Percentiles rank a stretch among this genome's conserved stretches.
Evolutionary conservation across 345 rosid species (phyloP).

Genomic region (Brassica cretica): DNA sequence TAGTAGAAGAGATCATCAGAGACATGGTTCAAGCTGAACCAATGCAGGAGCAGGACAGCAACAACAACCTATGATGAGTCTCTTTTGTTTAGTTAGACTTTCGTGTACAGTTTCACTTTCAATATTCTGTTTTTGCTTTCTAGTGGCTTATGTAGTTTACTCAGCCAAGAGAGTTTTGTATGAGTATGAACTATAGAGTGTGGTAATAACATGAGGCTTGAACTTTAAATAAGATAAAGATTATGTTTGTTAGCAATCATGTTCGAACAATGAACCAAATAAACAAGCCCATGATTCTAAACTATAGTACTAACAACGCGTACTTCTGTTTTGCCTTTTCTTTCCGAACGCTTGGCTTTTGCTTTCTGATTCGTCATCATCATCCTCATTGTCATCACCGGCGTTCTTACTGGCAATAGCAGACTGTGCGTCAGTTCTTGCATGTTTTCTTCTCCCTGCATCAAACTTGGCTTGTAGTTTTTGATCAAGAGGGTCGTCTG

Average conservation of each 20-base stretch:
- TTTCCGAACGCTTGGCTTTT: slow-evolving; percentile 45
- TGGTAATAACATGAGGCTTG: not conserved
- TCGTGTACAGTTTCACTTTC: slow-evolving; percentile 35
- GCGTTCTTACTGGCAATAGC: slow-evolving; percentile 16
- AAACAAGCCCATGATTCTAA: slow-evolving; percentile 17
- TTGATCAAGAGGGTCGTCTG: slow-evolving; percentile 58
- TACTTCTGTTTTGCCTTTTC: slow-evolving; percentile 34
- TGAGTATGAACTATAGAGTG: not conserved
- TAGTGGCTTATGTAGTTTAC: not conserved
- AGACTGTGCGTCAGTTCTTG: slow-evolving; percentile 37
- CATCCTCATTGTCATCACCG: slow-evolving; percentile 41
- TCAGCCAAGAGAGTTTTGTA: not conserved
- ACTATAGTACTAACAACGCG: slow-evolving; percentile 10
- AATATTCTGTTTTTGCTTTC: not conserved
- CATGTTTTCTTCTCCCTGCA: slow-evolving; percentile 55
- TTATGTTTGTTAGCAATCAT: not conserved
- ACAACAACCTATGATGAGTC: slow-evolving; percentile 9
- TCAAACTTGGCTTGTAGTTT: slow-evolving; percentile 59
- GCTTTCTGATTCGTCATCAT: slow-evolving; percentile 47
- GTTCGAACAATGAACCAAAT: slow-evolving; percentile 15
- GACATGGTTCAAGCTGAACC: slow-evolving; percentile 26
- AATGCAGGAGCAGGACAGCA: not conserved
- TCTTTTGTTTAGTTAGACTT: slow-evolving; percentile 12
- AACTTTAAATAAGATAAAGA: not conserved
- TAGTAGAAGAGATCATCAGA: slow-evolving; percentile 57